phyloP scores from a whole-genome alignment of 495 filamentous ascomycete genomes.

The Chaetomium cochliodes region DNA sequence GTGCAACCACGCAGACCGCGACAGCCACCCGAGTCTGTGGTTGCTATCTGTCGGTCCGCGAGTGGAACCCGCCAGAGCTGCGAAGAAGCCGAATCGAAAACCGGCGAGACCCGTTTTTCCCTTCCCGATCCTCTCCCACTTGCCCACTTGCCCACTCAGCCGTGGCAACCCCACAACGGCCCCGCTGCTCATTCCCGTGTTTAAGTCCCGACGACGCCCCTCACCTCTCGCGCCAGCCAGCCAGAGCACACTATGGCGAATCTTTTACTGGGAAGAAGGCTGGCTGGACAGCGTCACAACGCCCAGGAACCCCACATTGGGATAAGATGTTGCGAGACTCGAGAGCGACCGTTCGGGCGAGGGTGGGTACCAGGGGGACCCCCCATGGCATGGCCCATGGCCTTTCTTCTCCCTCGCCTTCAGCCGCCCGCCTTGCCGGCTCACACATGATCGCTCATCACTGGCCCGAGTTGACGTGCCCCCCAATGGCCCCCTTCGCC shows the following conservation, averaged over 20 bases:
- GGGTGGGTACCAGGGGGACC: not conserved
- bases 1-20: not conserved
- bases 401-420: not conserved
- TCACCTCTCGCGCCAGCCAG: constrained; percentile 23
- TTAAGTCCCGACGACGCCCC: constrained; percentile 37
- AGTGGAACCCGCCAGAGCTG: not conserved
- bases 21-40: not conserved
- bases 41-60: not conserved
- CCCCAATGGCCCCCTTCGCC: constrained; percentile 21
- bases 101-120: not conserved
- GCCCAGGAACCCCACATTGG: constrained; percentile 2
- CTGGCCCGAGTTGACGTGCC: constrained; percentile 13
- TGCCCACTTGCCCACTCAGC: no score
- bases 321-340: constrained; percentile 1
- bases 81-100: not conserved
- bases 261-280: constrained; percentile 18
- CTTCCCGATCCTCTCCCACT: no score
- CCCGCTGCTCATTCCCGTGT: constrained; percentile 45
- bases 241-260: constrained; percentile 18
- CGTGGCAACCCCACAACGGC: constrained; percentile 36
- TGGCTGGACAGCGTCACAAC: constrained; percentile 8
- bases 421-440: constrained; percentile 20
- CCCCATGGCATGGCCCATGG: no score
- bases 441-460: not conserved
- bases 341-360: not conserved